Percentiles rank a stretch among this genome's conserved stretches.
These are phyloP conservation scores for Pseudoscleropodium purum DNA, from an alignment of 225 moss, liverwort and hornwort genomes.

Conservation along the genomic window DNA sequence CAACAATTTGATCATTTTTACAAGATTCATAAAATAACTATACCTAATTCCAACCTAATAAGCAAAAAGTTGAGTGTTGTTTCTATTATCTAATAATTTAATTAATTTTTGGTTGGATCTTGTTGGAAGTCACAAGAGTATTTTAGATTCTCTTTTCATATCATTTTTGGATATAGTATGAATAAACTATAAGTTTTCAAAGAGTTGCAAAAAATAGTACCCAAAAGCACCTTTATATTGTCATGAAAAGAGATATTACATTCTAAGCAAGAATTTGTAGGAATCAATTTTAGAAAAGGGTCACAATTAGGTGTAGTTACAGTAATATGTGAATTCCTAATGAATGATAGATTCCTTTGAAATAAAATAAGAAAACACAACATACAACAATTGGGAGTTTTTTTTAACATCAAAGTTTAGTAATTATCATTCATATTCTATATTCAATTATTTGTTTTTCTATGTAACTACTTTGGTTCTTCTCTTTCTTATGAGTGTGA, in stretches of 20 bases:
- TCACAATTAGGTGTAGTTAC: neutral
- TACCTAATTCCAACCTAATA: neutral
- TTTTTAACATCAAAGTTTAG: neutral
- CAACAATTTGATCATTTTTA: neutral
- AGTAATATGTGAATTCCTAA: no score
- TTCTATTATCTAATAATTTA: neutral
- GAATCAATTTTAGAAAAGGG: accelerated
- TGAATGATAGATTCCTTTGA: neutral
- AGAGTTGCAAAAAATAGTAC: neutral
- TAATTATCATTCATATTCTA: accelerated
- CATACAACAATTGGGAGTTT: neutral
- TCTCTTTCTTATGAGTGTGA: neutral
- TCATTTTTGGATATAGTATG: accelerated
- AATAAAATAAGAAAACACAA: neutral
- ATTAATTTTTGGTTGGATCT: neutral
- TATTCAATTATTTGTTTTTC: neutral
- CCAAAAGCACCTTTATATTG: accelerated
- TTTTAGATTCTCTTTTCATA: neutral
- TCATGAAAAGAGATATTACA: neutral
- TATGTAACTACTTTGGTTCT: neutral
- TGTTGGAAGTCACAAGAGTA: neutral
- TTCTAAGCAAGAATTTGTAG: neutral
- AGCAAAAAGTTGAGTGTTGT: neutral
- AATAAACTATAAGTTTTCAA: neutral
- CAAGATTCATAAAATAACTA: neutral